A percentile compares a stretch with the other conserved stretches of the same genome.
Conservation (phyloP, 345 rosid genomes). For the Jatropha curcas region DNA sequence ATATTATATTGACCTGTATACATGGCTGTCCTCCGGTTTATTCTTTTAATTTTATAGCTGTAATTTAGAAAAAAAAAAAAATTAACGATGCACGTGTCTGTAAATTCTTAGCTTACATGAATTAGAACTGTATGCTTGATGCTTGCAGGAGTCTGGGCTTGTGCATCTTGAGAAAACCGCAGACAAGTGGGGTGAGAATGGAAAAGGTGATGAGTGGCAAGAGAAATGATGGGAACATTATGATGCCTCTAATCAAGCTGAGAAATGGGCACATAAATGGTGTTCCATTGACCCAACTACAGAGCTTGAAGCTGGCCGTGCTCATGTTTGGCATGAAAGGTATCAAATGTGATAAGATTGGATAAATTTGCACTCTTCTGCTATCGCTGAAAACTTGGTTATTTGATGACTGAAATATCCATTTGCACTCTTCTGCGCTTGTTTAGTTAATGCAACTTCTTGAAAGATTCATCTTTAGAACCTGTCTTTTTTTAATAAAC, state of each 20-base stretch:
- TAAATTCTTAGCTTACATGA: not conserved
- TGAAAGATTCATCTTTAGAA: too few relatives aligned
- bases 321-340: slow-evolving; percentile 99
- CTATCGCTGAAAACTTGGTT: not conserved
- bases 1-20: too few relatives aligned
- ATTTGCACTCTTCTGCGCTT: not conserved
- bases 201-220: slow-evolving; percentile 83
- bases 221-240: slow-evolving; percentile 97
- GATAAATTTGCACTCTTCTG: not conserved
- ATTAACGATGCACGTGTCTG: not conserved
- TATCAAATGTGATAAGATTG: slow-evolving; percentile 20
- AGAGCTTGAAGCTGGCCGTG: slow-evolving; percentile 80
- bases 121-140: slow-evolving; percentile 1
- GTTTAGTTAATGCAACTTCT: not conserved
- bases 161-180: slow-evolving; percentile 89
- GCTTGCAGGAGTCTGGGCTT: slow-evolving; percentile 59
- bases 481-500: not conserved
- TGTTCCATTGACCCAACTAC: slow-evolving; percentile 86
- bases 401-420: not conserved
- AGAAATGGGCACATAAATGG: slow-evolving; percentile 98
- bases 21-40: not conserved
- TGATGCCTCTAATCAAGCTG: slow-evolving; percentile 74
- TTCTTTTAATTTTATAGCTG: not conserved
- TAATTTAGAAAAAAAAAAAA: too few relatives aligned
- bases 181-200: slow-evolving; percentile 96